A percentile compares a stretch with the other conserved stretches of the same genome.
Evolutionary conservation across 2,329 filamentous ascomycete species (phyloP).

Genomic region (Colletotrichum echinochloae): DNA sequence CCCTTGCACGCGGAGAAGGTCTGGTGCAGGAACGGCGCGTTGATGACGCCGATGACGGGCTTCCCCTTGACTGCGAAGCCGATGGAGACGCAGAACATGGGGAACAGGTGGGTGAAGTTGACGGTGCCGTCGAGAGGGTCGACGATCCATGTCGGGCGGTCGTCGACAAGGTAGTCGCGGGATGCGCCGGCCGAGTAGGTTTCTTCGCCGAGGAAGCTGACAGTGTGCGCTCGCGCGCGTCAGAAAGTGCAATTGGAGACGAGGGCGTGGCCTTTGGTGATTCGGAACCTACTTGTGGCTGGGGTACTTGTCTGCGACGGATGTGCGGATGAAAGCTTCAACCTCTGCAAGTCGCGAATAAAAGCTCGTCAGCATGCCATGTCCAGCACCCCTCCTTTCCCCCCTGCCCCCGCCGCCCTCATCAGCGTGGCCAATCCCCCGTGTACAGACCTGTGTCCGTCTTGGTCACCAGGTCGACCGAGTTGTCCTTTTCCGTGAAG

Average conservation of each 20-base stretch:
- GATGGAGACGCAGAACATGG: constrained; percentile 85
- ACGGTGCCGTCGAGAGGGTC: constrained; percentile 85
- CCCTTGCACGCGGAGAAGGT: constrained; percentile 76
- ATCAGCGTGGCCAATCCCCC: not conserved
- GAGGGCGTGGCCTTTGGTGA: not conserved
- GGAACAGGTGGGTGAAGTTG: constrained; percentile 84
- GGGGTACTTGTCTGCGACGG: constrained; percentile 72
- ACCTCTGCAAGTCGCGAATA: constrained; percentile 64
- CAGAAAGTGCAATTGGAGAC: not conserved
- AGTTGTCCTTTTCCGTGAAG: constrained; percentile 76
- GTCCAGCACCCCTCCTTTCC: not conserved
- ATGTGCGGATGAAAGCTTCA: constrained; percentile 74
- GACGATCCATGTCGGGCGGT: constrained; percentile 78
- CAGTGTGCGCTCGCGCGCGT: no score
- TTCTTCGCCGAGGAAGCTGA: constrained; percentile 82
- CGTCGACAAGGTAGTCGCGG: constrained; percentile 74
- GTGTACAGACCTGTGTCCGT: constrained; percentile 73
- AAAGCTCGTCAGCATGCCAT: constrained; percentile 13
- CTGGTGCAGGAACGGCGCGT: constrained; percentile 77
- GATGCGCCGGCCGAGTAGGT: constrained; percentile 77
- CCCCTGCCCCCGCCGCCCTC: no score
- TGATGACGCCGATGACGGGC: constrained; percentile 77
- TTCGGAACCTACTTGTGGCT: constrained; percentile 68
- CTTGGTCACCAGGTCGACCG: constrained; percentile 83
- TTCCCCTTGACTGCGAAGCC: constrained; percentile 70